Percentiles rank a stretch among this genome's conserved stretches.
Evolutionary conservation across 2,329 filamentous ascomycete species (phyloP).

Genomic region (Westerdykella sp.): DNA sequence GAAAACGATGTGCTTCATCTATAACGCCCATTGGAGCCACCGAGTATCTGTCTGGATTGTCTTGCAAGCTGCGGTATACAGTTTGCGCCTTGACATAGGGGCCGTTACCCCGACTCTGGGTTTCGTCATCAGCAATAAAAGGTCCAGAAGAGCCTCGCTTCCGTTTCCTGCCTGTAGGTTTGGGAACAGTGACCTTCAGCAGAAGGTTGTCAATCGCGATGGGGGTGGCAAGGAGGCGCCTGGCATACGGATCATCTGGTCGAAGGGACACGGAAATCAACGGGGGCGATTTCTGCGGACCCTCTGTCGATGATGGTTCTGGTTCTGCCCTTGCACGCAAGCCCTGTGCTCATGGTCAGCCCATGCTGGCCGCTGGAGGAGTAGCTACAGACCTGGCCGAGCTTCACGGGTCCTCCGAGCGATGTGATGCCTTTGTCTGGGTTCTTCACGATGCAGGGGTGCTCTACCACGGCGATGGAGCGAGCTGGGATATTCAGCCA

Average conservation of each 20-base stretch:
- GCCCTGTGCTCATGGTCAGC: slow-evolving; percentile 14
- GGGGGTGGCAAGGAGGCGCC: slow-evolving; percentile 71
- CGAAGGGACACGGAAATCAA: slow-evolving; percentile 66
- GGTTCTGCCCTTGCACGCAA: slow-evolving; percentile 24
- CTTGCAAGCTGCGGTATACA: slow-evolving; percentile 59
- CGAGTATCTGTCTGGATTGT: slow-evolving; percentile 62
- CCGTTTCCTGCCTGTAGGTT: slow-evolving; percentile 76
- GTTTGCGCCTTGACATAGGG: slow-evolving; percentile 25
- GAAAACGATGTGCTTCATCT: slow-evolving; percentile 77
- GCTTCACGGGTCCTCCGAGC: slow-evolving; percentile 51
- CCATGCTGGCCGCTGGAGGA: not conserved
- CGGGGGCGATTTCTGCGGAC: slow-evolving; percentile 41
- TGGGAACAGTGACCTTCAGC: slow-evolving; percentile 80
- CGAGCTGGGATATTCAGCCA: slow-evolving; percentile 48
- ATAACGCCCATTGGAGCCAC: slow-evolving; percentile 67
- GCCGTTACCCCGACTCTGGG: slow-evolving; percentile 1
- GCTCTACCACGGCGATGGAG: slow-evolving; percentile 57
- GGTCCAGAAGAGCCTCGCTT: slow-evolving; percentile 69
- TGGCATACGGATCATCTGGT: slow-evolving; percentile 71
- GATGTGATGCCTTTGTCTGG: slow-evolving; percentile 58
- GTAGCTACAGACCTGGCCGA: slow-evolving; percentile 45
- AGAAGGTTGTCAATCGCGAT: slow-evolving; percentile 75
- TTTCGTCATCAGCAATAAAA: slow-evolving; percentile 41
- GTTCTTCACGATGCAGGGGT: slow-evolving; percentile 61
- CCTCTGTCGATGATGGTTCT: not conserved